Conservation (phyloP, 257 asterid genomes). For the Petunia secreta region DNA sequence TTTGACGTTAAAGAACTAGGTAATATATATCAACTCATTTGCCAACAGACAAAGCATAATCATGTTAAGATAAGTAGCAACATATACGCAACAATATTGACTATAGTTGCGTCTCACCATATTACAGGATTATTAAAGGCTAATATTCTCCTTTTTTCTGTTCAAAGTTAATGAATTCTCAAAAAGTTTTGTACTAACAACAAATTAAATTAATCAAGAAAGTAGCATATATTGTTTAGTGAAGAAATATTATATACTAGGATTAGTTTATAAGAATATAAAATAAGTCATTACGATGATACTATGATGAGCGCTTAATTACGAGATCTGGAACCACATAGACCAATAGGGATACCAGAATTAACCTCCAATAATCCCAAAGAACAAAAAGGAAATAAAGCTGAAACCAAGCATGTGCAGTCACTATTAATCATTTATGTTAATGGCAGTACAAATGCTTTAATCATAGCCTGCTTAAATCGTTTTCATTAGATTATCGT, state of each 20-base stretch:
- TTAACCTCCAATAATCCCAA: not conserved
- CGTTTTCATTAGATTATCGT: slow-evolving; percentile 6
- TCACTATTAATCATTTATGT: slow-evolving; percentile 5
- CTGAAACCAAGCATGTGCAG: slow-evolving; percentile 11
- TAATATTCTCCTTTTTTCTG: too few species aligned
- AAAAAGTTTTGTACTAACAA: too few species aligned
- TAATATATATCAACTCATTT: too few species aligned
- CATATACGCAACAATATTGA: too few species aligned
- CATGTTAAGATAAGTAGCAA: too few species aligned
- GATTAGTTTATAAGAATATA: not conserved
- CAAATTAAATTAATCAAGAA: too few species aligned
- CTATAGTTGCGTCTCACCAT: too few species aligned
- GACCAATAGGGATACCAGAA: not conserved
- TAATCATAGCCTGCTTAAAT: not conserved
- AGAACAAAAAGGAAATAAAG: not conserved
- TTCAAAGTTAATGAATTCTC: too few species aligned
- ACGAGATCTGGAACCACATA: not conserved
- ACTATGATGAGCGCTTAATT: not conserved
- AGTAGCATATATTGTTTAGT: too few species aligned
- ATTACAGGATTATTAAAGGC: too few species aligned
- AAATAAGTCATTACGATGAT: not conserved
- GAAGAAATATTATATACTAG: not conserved
- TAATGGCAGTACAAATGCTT: slow-evolving; percentile 16
- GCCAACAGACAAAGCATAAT: too few species aligned
- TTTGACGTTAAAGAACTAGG: too few species aligned